Evolutionary conservation across 768 basidiomycete genomes (phyloP).

Genomic region (Psilocybe cyanescens): DNA sequence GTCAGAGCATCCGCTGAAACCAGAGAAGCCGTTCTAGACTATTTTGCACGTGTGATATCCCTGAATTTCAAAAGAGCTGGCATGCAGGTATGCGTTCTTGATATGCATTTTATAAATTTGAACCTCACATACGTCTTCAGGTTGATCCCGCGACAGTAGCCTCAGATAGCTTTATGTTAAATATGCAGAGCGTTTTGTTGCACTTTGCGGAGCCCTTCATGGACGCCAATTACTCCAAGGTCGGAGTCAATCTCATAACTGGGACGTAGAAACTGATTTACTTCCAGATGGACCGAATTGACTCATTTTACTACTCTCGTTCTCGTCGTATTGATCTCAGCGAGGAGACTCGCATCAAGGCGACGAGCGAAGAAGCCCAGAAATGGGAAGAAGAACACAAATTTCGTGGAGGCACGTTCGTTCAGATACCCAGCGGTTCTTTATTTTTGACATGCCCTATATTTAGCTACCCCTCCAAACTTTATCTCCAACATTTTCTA

Average conservation of each 20-base stretch:
- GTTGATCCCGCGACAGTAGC: slow-evolving; percentile 88
- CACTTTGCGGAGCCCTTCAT: slow-evolving; percentile 94
- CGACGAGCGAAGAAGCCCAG: slow-evolving; percentile 84
- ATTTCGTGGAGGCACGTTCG: slow-evolving; percentile 42
- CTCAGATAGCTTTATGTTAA: slow-evolving; percentile 92
- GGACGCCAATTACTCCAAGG: slow-evolving; percentile 90
- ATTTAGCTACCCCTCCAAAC: slow-evolving; percentile 68
- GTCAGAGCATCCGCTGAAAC: slow-evolving; percentile 80
- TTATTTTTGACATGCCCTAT: too few relatives aligned
- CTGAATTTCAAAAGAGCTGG: slow-evolving; percentile 88
- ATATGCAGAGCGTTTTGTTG: slow-evolving; percentile 80
- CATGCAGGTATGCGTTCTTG: slow-evolving; percentile 64
- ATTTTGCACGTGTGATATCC: slow-evolving; percentile 74
- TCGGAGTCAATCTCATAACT: slow-evolving; percentile 24
- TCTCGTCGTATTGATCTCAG: slow-evolving; percentile 73
- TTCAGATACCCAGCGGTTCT: background rate
- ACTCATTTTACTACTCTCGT: slow-evolving; percentile 77
- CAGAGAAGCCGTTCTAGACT: slow-evolving; percentile 81
- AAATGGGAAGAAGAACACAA: slow-evolving; percentile 65
- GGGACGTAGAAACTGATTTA: background rate
- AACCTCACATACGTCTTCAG: slow-evolving; percentile 33
- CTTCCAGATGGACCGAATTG: slow-evolving; percentile 86
- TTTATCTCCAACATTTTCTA: slow-evolving; percentile 98
- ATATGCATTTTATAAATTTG: background rate
- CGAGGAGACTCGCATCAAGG: slow-evolving; percentile 94